Conservation (phyloP, 495 filamentous ascomycete species). For the Emericellopsis terricola region DNA sequence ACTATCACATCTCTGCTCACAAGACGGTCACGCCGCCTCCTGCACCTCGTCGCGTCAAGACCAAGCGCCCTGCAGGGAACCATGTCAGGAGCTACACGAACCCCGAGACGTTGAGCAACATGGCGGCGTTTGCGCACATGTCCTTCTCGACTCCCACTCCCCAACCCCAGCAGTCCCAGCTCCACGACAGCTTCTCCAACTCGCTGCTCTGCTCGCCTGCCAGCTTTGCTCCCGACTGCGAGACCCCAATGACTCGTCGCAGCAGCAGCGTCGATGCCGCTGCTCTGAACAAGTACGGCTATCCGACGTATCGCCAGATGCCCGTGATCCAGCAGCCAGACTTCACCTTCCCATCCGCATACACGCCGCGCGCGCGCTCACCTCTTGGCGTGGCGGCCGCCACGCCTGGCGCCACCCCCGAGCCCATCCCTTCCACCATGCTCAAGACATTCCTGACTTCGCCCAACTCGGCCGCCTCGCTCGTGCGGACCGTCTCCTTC, state of each 20-base stretch:
- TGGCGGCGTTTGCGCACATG: constrained; percentile 21
- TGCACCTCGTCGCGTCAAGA: constrained; percentile 7
- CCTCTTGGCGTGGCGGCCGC: constrained; percentile 22
- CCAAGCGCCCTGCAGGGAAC: constrained; percentile 10
- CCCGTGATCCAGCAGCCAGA: constrained; percentile 41
- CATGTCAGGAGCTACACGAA: constrained; percentile 51
- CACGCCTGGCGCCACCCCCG: constrained; percentile 20
- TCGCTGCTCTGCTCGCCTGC: constrained; percentile 48
- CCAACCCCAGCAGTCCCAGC: constrained; percentile 10
- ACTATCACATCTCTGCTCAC: constrained; percentile 5
- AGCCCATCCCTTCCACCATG: constrained; percentile 39
- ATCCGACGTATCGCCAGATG: constrained; percentile 55
- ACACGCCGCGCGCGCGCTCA: constrained; percentile 27
- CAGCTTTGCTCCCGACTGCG: constrained; percentile 32
- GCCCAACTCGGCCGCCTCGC: constrained; percentile 58
- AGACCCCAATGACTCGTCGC: constrained; percentile 44
- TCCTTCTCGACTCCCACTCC: constrained; percentile 2
- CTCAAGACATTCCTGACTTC: constrained; percentile 62
- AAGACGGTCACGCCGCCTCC: neutral
- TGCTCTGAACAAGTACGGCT: constrained; percentile 55
- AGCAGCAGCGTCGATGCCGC: constrained; percentile 47
- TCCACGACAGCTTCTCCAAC: constrained; percentile 9
- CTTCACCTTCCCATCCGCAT: constrained; percentile 24
- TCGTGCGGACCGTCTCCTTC: constrained; percentile 68
- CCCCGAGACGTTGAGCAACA: constrained; percentile 36